These are phyloP conservation scores for Dendrobium nobile DNA, from an alignment of 106 monocot species.

Conservation along the genomic window DNA sequence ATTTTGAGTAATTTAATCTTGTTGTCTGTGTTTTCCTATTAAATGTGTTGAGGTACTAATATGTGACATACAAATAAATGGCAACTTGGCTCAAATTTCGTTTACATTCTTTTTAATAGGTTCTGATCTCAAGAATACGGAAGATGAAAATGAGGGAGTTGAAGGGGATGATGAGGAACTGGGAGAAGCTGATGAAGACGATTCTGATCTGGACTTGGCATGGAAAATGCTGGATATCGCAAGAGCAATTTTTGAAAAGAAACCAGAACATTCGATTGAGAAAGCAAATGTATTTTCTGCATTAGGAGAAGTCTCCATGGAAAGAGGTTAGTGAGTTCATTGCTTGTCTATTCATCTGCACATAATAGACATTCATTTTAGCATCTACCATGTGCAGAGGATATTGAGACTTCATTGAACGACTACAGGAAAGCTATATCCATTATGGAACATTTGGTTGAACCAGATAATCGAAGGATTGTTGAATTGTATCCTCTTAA, in stretches of 20 bases:
- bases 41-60: no score
- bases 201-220: conserved; percentile 84
- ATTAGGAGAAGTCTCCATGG: conserved; percentile 76
- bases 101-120: conserved; percentile 4
- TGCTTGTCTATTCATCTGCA: not conserved
- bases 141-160: conserved; percentile 35
- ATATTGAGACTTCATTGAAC: conserved; percentile 71
- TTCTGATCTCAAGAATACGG: conserved; percentile 35
- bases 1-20: not conserved
- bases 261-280: conserved; percentile 54
- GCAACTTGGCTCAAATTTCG: not conserved
- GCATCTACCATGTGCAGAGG: conserved; percentile 51
- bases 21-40: not conserved
- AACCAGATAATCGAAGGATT: conserved; percentile 64
- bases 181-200: conserved; percentile 70
- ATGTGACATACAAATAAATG: not conserved
- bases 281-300: conserved; percentile 82
- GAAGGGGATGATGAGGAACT: conserved; percentile 56
- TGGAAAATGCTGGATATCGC: conserved; percentile 99
- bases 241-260: conserved; percentile 77
- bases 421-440: conserved; percentile 77
- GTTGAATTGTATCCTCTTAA: conserved; percentile 85
- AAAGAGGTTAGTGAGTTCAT: conserved; percentile 60
- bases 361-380: not conserved
- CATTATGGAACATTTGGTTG: conserved; percentile 52